Percentiles rank a stretch among this genome's conserved stretches.
phyloP scores from a whole-genome alignment of 805 yeast species.

The Yamadazyma tumulicola region DNA sequence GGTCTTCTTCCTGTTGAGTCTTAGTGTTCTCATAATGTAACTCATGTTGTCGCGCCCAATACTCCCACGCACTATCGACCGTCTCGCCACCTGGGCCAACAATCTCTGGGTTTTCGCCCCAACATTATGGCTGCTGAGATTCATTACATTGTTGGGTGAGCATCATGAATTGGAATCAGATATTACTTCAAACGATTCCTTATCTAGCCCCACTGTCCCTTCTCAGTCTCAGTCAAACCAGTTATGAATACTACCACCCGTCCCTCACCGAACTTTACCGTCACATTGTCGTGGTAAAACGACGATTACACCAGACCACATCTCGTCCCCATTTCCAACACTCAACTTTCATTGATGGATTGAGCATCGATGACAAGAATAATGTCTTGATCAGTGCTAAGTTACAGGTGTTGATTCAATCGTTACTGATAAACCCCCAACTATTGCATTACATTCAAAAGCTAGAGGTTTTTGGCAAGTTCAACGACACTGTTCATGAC shows the following conservation, averaged over 20 bases:
- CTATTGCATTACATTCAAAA: constrained; percentile 19
- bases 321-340: constrained; percentile 16
- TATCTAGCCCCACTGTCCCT: constrained; percentile 23
- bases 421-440: constrained; percentile 20
- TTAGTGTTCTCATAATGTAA: too few species aligned
- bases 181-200: constrained; percentile 1
- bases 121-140: too few species aligned
- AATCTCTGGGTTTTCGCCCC: too few species aligned
- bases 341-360: constrained; percentile 20
- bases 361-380: constrained; percentile 10
- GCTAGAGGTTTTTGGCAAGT: constrained; percentile 15
- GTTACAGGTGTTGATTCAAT: constrained; percentile 19
- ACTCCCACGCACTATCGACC: too few species aligned
- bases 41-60: too few species aligned
- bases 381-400: constrained; percentile 6
- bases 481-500: constrained; percentile 4
- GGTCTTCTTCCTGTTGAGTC: too few species aligned
- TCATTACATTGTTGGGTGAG: too few species aligned
- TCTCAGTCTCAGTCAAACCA: constrained; percentile 30
- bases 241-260: constrained; percentile 32
- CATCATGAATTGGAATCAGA: too few species aligned
- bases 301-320: constrained; percentile 13
- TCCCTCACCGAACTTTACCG: constrained; percentile 27
- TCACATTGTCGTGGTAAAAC: constrained; percentile 17
- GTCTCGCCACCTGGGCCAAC: too few species aligned